Conservation (phyloP, 371 early-diverging fungal species). For the Rhizopus delemar region DNA sequence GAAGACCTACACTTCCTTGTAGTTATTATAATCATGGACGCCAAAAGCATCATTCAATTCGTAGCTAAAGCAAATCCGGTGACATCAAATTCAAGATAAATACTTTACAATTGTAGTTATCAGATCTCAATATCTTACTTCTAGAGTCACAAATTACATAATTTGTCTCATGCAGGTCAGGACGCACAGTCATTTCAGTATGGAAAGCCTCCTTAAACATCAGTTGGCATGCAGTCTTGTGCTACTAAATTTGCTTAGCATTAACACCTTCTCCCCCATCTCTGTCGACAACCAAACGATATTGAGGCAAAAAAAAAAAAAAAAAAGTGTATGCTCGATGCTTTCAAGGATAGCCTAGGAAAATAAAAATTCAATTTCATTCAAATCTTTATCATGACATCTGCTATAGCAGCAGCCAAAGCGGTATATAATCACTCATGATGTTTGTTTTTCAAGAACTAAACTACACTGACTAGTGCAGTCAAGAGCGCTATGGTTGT, state of each 20-base stretch:
- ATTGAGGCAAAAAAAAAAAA: constrained; percentile 29
- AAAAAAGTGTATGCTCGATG: constrained; percentile 35
- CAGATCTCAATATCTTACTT: constrained; percentile 82
- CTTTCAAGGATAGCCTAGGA: constrained; percentile 57
- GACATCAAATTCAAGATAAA: constrained; percentile 94
- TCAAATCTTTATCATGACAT: constrained; percentile 33
- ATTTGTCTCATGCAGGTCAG: constrained; percentile 66
- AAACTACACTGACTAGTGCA: constrained; percentile 62
- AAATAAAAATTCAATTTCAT: constrained; percentile 46
- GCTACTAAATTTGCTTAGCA: constrained; percentile 54
- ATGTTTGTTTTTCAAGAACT: constrained; percentile 58
- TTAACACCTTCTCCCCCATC: constrained; percentile 44
- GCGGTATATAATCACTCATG: constrained; percentile 67
- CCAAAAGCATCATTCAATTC: constrained; percentile 92
- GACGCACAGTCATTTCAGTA: constrained; percentile 56
- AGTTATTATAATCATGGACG: constrained; percentile 88
- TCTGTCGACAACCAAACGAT: constrained; percentile 36
- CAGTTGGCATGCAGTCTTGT: constrained; percentile 69
- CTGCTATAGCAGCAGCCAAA: constrained; percentile 20
- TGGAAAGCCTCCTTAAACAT: constrained; percentile 81
- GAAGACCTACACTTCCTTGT: constrained; percentile 70
- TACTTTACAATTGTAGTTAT: constrained; percentile 86
- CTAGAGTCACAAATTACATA: constrained; percentile 72
- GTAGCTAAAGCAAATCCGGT: constrained; percentile 75
- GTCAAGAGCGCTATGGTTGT: constrained; percentile 60